Evolutionary conservation across 1,284 basidiomycete species (phyloP), one percentile per base, ranked within the genome.

Genomic region (Malassezia psittaci): DNA sequence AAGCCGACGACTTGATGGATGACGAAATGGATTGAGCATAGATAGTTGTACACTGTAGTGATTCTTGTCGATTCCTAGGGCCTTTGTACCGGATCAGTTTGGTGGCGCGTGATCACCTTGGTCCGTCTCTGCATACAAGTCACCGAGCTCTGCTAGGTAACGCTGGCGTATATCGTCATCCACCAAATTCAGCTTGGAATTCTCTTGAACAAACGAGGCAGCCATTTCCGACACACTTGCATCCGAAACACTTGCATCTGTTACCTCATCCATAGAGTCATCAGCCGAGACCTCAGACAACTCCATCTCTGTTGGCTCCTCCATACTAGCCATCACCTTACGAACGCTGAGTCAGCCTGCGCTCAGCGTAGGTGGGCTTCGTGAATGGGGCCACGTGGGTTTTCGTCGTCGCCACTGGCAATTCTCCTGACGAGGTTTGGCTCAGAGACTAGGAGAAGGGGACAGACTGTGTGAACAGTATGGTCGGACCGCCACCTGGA

Each of bases 1-100:
- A 57, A 21, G 55, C 55, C 2, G 55, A 52, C 16, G 32, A 57
- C 50, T 51, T 57, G 15, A 41, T 52, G 35, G 55, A 57, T 34
- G 46, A 57, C 16, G 55, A 57, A 34, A 57, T 57, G 55, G 55
- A 57, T 33, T 57, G 52, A 29, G 21, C 3, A 8, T 39, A 6
- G 35, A 18, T 38, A 39, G 47, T 5, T 8, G 11, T 29, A 10
- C 35, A 37, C 24, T 4, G 7, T 29, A 15, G 2, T 33, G 15
- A 19, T 33, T 47, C 18, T 36, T 29, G 24, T 32, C 24, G 7
- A 29, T 4, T 29, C 24, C 24, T 29, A 4, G 7, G 24, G 7
- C 24, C 24, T 7, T 29, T 29, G 24, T 29, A 7, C 7, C 24
- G 24, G 7, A 7, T 29, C 24, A 29, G 4, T 29, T 29, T 29